Evolutionary conservation across 2,329 filamentous ascomycete genomes (phyloP), one percentile per base, ranked within the genome.

Genomic region (Cladosporium sp.): DNA sequence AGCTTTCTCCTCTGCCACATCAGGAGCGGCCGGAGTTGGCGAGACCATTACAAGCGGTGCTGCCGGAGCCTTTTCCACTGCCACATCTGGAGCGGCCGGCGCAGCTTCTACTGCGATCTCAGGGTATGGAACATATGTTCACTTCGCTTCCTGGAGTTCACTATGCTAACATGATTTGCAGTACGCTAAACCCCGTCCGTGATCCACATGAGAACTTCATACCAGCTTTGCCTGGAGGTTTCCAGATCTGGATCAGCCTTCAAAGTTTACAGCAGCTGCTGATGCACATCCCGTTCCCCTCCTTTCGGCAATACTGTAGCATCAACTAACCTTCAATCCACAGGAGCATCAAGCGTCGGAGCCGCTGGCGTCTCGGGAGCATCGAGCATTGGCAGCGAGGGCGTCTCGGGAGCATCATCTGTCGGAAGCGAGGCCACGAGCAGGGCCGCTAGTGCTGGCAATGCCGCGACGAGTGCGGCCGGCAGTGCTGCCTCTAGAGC

Each of bases 1-100:
- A 3, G 52, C 42, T 5, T 24, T 44, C 24, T 60, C 57, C 9
- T 67, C 66, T n/a, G 60, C 65, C 20, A 65, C 64, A 6, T 52
- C 45, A 6, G 60, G 39, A 17, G 60, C 58, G 3, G 47, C 20
- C 2, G 49, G 61, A 25, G 47, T 32, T 9, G 19, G 19, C 34
- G 17, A 35, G 32, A 55, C 49, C 6, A 60, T 56, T 2, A 62
- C 64, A 5, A 52, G 57, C 37, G 58, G 24, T 20, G 66, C 59
- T 35, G 64, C 10, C 17, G 54, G 54, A 7, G 54, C 35, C n/a
- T 34, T 22, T 4, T 37, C 34, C 19, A 48, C 45, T 25, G 28
- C 35, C 45, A 48, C 45, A 22, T 34, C 25, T 22, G 45, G 45
- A 13, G 45, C 45, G 6, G 45, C 24, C 8, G 54, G 44, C 17